Conservation (phyloP, 2,329 filamentous ascomycete genomes). For the Myriosclerotinia duriaeana region DNA sequence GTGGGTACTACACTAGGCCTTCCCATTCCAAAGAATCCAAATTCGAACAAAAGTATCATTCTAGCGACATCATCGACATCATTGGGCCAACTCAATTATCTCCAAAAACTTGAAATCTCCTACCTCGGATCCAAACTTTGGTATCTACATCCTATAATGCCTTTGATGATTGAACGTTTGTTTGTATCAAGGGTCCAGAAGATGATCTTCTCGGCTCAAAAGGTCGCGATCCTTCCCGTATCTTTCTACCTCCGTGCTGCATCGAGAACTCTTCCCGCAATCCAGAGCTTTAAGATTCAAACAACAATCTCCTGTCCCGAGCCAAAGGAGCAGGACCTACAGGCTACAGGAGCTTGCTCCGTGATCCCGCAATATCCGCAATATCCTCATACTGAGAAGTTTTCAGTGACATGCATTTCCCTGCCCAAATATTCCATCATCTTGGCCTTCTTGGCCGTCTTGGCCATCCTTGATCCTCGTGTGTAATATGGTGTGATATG, state of each 20-base stretch:
- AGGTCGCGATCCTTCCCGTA: slow-evolving; percentile 8
- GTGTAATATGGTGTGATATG: background rate
- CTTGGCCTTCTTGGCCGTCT: slow-evolving; percentile 7
- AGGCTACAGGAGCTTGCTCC: background rate
- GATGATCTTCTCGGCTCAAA: slow-evolving; percentile 11
- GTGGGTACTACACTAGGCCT: background rate
- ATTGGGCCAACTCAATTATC: slow-evolving; percentile 3
- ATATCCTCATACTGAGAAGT: background rate
- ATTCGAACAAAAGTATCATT: background rate
- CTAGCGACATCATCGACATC: background rate
- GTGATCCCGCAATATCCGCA: background rate
- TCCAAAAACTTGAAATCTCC: background rate
- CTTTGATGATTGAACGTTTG: background rate
- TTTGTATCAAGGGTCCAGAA: slow-evolving; percentile 7
- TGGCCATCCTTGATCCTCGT: background rate
- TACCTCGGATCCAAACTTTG: background rate
- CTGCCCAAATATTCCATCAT: background rate
- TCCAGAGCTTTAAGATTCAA: slow-evolving; percentile 9
- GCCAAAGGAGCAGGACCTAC: background rate
- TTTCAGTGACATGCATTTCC: slow-evolving; percentile 9
- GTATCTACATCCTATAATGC: background rate
- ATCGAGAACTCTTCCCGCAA: slow-evolving; percentile 4
- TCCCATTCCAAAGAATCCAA: background rate
- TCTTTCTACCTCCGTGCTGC: slow-evolving; percentile 10
- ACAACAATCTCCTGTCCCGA: slow-evolving; percentile 9